Evolutionary conservation across 2,329 filamentous ascomycete genomes (phyloP).

Genomic region (Neobulgaria alba): DNA sequence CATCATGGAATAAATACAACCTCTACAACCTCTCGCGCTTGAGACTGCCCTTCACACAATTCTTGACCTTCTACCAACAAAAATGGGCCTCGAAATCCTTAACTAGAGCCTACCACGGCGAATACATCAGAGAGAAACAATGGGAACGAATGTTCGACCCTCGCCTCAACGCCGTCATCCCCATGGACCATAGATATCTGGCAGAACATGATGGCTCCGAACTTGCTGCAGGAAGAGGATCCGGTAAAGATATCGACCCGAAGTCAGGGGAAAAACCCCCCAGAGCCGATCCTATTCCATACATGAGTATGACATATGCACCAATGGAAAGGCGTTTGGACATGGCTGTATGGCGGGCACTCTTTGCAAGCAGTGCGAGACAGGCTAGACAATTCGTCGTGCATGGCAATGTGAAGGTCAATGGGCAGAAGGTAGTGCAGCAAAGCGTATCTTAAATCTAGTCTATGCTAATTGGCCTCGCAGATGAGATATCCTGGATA

Average conservation of each 20-base stretch:
- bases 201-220: conserved; percentile 75
- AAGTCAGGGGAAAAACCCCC: conserved; percentile 28
- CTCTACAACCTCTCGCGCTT: conserved; percentile 74
- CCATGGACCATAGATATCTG: conserved; percentile 75
- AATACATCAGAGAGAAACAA: conserved; percentile 85
- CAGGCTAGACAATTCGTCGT: conserved; percentile 93
- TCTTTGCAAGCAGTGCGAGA: conserved; percentile 88
- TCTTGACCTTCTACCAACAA: conserved; percentile 85
- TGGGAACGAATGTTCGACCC: conserved; percentile 91
- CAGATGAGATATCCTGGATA: conserved; percentile 92
- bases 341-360: conserved; percentile 83
- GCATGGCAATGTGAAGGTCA: conserved; percentile 89
- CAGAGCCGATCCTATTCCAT: conserved; percentile 57
- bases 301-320: conserved; percentile 93
- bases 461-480: background rate
- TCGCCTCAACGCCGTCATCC: conserved; percentile 70
- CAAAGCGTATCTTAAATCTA: background rate
- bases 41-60: conserved; percentile 33
- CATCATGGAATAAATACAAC: conserved; percentile 97
- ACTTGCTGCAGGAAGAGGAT: conserved; percentile 74
- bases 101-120: conserved; percentile 84
- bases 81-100: conserved; percentile 90
- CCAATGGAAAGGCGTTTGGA: conserved; percentile 86
- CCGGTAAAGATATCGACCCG: conserved; percentile 39
- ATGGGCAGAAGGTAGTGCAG: conserved; percentile 76